Evolutionary conservation across 108 stramenopile species (phyloP), one percentile per base, ranked within the genome.

Genomic region (Cyclotella sp.): DNA sequence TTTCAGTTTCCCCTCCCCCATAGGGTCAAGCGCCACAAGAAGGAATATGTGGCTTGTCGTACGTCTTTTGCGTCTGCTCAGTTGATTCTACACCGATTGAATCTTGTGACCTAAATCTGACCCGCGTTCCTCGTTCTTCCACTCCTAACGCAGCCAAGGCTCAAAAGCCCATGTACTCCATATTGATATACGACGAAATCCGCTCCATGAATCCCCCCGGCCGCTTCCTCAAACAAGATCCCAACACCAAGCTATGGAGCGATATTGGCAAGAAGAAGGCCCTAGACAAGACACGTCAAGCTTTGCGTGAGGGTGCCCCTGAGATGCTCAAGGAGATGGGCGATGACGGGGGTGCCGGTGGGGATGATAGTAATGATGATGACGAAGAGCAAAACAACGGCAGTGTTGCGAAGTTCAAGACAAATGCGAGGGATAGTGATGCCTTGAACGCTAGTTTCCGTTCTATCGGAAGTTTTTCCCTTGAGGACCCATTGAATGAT

Each of bases 211-310:
- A 88, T 59, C 93, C 93, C 0, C 91, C 93, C 0, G 93, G 93
- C n/a, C 77, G 92, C 43, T 96, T 94, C 68, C 88, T 94, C 40
- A 94, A 94, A 59, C 94, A 95, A 76, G 91, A 92, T 85, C 63
- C 70, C 22, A 55, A 72, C n/a, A 86, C 92, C 8, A 93, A 94
- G 51, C 58, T 94, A 15, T 96, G 91, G 93, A 77, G 83, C 70
- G 95, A 96, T 44, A 91, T 96, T 55, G 95, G 92, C 22, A 93
- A 96, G 49, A 94, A 96, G 87, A 91, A 93, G 59, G 90, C 90
- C 1, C 57, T 92, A 24, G 93, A 96, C 68, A 96, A 96, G 75
- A 96, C 95, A 0, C 63, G 91, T 39, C 95, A 96, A 79, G 91
- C 92, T 5, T 70, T 96, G 43, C 64, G 93, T 75, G 95, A 96